Conservation (phyloP, 805 yeast species). For the Kodamaea sagamina region DNA sequence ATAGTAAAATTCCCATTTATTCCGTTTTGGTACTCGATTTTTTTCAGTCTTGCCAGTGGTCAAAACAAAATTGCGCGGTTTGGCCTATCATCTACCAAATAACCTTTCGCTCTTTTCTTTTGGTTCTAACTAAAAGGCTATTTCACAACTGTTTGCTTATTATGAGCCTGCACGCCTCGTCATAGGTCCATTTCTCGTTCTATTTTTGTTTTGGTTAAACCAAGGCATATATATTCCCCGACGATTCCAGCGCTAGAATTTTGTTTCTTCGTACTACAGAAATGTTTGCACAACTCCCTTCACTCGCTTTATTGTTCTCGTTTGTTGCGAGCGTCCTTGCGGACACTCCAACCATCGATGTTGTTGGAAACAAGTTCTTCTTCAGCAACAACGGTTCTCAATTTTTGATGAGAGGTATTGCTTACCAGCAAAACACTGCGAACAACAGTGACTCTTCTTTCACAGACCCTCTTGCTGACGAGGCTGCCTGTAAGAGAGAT, state of each 20-base stretch:
- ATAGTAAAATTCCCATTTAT: not conserved
- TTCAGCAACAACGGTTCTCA: conserved; percentile 46
- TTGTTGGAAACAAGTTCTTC: conserved; percentile 46
- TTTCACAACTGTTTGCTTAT: not conserved
- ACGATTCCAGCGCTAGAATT: not conserved
- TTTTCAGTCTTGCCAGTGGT: not conserved
- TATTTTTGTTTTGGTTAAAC: conserved; percentile 6
- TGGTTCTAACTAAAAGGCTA: not conserved
- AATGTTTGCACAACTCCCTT: conserved; percentile 13
- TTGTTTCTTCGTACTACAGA: not conserved
- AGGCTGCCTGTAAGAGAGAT: conserved; percentile 44
- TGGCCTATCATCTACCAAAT: conserved; percentile 1
- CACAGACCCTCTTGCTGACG: conserved; percentile 45
- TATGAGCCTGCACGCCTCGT: conserved; percentile 6
- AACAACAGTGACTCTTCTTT: conserved; percentile 26
- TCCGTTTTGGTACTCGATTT: not conserved
- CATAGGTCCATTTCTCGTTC: conserved; percentile 1
- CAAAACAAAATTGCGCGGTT: conserved; percentile 1
- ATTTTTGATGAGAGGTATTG: conserved; percentile 46
- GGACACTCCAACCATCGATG: conserved; percentile 37
- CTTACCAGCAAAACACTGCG: conserved; percentile 45
- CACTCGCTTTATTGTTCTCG: conserved; percentile 11
- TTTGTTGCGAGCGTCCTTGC: conserved; percentile 7
- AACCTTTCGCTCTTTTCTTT: conserved; percentile 5
- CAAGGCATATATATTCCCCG: conserved; percentile 4